Conservation (phyloP, 2,329 filamentous ascomycete species). For the Aspergillus clavatus region DNA sequence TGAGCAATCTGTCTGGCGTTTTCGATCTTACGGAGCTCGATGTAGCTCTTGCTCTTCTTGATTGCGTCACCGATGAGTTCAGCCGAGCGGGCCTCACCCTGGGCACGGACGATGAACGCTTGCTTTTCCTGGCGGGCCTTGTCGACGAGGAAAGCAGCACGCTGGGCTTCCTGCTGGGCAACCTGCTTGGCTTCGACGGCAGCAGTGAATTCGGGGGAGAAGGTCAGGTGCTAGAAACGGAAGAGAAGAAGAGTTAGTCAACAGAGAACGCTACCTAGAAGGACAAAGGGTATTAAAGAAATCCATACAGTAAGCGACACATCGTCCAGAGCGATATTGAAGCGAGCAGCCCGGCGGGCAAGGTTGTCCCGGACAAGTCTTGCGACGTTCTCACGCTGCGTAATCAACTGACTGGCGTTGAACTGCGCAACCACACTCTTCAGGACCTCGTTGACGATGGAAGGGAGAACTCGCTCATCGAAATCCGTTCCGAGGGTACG, state of each 20-base stretch:
- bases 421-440: slow-evolving; percentile 99
- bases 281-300: neutral
- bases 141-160: slow-evolving; percentile 95
- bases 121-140: slow-evolving; percentile 99
- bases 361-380: slow-evolving; percentile 89
- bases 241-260: slow-evolving; percentile 4
- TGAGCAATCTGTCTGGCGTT: slow-evolving; percentile 86
- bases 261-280: neutral
- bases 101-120: slow-evolving; percentile 94
- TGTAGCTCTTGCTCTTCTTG: slow-evolving; percentile 97
- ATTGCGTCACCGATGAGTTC: slow-evolving; percentile 98
- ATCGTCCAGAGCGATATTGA: slow-evolving; percentile 97
- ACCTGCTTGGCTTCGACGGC: slow-evolving; percentile 67
- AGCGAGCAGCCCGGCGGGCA: slow-evolving; percentile 81
- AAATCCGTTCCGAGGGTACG: slow-evolving; percentile 92
- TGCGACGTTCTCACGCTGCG: slow-evolving; percentile 95
- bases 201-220: slow-evolving; percentile 65
- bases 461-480: slow-evolving; percentile 92
- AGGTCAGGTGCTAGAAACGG: slow-evolving; percentile 55
- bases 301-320: slow-evolving; percentile 81
- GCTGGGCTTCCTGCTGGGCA: slow-evolving; percentile 85
- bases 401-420: slow-evolving; percentile 97
- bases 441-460: slow-evolving; percentile 96
- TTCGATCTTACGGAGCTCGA: slow-evolving; percentile 97
- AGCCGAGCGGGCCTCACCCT: slow-evolving; percentile 97